Evolutionary conservation across 495 filamentous ascomycete species (phyloP), one percentile per base, ranked within the genome.

Genomic region (Pyrenopolyporus hunteri): DNA sequence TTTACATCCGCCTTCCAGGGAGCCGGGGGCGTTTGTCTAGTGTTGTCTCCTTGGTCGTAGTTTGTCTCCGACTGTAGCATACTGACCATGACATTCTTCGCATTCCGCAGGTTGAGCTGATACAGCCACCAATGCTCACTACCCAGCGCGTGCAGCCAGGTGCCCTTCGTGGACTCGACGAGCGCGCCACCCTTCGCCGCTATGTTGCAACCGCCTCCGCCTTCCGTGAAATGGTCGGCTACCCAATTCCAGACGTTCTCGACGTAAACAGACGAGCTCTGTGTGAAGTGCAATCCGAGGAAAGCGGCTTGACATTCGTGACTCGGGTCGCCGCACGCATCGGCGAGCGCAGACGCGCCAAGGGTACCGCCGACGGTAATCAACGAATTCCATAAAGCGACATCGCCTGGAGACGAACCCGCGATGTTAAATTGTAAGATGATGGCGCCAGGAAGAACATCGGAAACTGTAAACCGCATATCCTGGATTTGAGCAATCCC

Each of bases 31-130:
- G 53, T 71, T 26, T 71, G 68, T 11, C 57, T 40, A 6, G 82
- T 82, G 20, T 92, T 88, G 73, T 95, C 93, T 39, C 84, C 81
- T 75, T 94, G 91, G 78, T 88, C 91, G 76, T 96, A 96, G 44
- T 92, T 90, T 0, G 93, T 96, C 72, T 97, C 93, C 20, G 87
- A 85, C 69, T 97, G 93, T 44, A 96, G 90, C 60, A 91, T 68
- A 7, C 81, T 84, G 75, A 94, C 87, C 69, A 90, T 87, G 31
- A 96, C 81, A 66, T 93, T 89, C 46, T 85, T 74, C 0, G 92
- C 89, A 51, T 83, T 84, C 31, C 82, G 73, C 47, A 93, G 71
- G 50, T 92, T 87, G 68, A 92, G 89, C 62, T 93, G 87, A 63
- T 91, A 92, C 4, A 93, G 76, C 49, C 82, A 80, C 71, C 84